Percentiles rank a stretch among this genome's conserved stretches.
Evolutionary conservation across 441 rosid genomes (phyloP).

Genomic region (Syzygium syzygioides): DNA sequence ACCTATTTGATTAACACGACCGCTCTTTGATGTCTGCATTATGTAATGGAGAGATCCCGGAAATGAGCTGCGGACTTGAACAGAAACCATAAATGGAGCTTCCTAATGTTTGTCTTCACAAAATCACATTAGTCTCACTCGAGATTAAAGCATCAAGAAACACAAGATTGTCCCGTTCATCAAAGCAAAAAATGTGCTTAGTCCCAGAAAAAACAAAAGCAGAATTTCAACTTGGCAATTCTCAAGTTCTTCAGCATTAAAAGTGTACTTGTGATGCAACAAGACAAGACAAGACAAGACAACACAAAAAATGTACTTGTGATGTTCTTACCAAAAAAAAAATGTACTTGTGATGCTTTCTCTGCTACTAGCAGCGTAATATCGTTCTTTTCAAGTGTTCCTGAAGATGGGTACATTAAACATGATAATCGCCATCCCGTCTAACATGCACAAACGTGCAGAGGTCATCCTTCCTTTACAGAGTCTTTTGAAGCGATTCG

Average conservation of each 20-base stretch:
- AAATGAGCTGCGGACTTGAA: background rate
- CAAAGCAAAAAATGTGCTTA: background rate
- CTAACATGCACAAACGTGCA: background rate
- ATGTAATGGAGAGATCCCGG: background rate
- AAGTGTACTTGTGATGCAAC: background rate
- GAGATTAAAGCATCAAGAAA: background rate
- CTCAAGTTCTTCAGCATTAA: background rate
- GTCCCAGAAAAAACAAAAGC: background rate
- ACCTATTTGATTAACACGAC: background rate
- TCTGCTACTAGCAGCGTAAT: background rate
- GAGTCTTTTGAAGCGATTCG: background rate
- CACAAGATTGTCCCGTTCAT: background rate
- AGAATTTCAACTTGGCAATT: background rate
- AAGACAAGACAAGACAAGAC: no score
- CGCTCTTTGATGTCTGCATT: background rate
- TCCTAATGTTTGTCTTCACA: background rate
- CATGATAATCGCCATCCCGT: background rate
- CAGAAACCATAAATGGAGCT: background rate
- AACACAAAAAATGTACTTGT: no score
- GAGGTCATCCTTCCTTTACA: background rate
- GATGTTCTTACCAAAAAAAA: no score
- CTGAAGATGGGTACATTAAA: background rate
- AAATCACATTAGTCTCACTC: background rate
- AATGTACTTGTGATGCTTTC: background rate
- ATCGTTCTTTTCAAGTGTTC: background rate